phyloP scores from a whole-genome alignment of 768 basidiomycete genomes.

The Rhodotorula paludigena region DNA sequence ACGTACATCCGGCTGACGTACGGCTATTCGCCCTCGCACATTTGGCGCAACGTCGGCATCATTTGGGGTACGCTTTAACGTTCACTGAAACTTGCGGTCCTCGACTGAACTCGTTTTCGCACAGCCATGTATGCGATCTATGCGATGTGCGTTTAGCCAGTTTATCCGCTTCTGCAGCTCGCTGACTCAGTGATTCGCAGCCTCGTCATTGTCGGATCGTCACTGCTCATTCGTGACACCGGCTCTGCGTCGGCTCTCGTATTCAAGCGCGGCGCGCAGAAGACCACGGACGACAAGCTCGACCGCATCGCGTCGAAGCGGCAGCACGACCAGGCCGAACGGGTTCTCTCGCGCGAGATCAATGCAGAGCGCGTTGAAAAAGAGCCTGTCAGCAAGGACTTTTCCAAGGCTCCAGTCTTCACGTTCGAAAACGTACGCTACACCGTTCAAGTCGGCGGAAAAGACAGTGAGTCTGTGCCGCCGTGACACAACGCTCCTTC shows the following conservation, averaged over 20 bases:
- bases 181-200: slow-evolving; percentile 29
- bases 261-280: slow-evolving; percentile 19
- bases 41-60: slow-evolving; percentile 25
- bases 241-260: slow-evolving; percentile 21
- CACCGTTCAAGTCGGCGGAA: slow-evolving; percentile 16
- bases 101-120: slow-evolving; percentile 2
- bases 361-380: not conserved
- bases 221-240: slow-evolving; percentile 33
- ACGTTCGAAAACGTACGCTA: slow-evolving; percentile 47
- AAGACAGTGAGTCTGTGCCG: slow-evolving; percentile 5
- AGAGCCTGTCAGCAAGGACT: not conserved
- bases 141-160: not conserved
- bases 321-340: not conserved
- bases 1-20: slow-evolving; percentile 29
- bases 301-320: not conserved
- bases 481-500: no score
- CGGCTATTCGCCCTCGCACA: not conserved
- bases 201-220: slow-evolving; percentile 42
- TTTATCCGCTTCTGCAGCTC: not conserved
- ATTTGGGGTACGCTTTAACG: not conserved
- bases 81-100: no score
- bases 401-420: slow-evolving; percentile 32
- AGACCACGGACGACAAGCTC: not conserved
- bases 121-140: slow-evolving; percentile 14
- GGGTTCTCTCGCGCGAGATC: not conserved